Conservation (phyloP, 2,329 filamentous ascomycete species). For the Talaromyces sp. region DNA sequence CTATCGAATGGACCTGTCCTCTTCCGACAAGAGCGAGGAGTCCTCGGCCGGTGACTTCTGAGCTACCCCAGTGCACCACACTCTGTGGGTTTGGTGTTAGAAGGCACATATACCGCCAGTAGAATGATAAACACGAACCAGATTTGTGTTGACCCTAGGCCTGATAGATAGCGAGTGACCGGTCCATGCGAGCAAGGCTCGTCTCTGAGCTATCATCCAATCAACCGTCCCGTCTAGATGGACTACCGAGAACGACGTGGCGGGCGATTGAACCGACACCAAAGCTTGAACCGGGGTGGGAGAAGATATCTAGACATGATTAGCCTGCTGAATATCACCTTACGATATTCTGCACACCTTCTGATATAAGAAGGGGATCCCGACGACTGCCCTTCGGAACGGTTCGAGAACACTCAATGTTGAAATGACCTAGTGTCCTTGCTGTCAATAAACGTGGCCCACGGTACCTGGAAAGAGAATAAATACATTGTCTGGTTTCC, state of each 20-base stretch:
- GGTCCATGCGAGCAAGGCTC: constrained; percentile 92
- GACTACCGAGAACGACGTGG: constrained; percentile 80
- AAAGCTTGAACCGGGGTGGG: constrained; percentile 83
- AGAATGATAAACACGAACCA: constrained; percentile 44
- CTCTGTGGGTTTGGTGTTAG: constrained; percentile 38
- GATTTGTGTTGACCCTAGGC: constrained; percentile 66
- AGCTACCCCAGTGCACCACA: constrained; percentile 85
- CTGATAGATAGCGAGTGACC: constrained; percentile 75
- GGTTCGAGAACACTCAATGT: constrained; percentile 84
- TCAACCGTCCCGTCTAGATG: constrained; percentile 90
- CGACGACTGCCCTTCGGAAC: constrained; percentile 69
- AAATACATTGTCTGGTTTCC: constrained; percentile 79
- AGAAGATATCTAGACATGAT: constrained; percentile 61
- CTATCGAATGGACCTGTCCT: constrained; percentile 84
- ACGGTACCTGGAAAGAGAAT: neutral
- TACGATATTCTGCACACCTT: constrained; percentile 32
- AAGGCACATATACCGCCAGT: neutral
- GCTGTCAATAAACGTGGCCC: neutral
- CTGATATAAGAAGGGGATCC: constrained; percentile 94
- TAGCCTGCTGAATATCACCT: constrained; percentile 8
- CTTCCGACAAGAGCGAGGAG: constrained; percentile 78
- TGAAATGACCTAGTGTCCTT: constrained; percentile 64
- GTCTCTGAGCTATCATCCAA: constrained; percentile 87
- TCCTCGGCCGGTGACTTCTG: constrained; percentile 80
- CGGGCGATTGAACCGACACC: constrained; percentile 79